Base-by-base conservation (phyloP, 169 alveolate species). In the Plasmodium gonderi region DNA sequence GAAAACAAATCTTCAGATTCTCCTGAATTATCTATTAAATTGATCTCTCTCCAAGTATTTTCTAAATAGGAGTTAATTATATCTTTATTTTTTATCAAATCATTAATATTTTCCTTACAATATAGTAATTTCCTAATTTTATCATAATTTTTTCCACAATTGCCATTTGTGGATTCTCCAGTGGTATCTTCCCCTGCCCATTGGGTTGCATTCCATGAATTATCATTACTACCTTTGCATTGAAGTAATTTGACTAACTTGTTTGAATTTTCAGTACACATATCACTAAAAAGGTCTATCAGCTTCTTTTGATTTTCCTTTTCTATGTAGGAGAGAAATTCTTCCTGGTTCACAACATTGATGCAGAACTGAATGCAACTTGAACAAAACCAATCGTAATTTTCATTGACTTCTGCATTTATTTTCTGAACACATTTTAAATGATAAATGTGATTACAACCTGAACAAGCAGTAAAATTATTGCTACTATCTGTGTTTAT, bases 331-430 rank as follows among this genome's bases (percentile, higher is more conserved):
- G 60, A 6, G 33, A 87, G 3, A 67, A 87, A 87, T 31, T 87
- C 89, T 17, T 87, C 79, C 79, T 87, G 93, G 2, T 76, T 75
- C 44, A 87, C 47, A 42, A 87, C 45, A 87, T 87, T 87, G 67
- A 87, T 36, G 45, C 80, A 75, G 54, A 78, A 78, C 38, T 78
- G 79, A 69, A 90, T 45, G 60, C 94, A 90, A 64, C 81, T 64
- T 5, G 90, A 17, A 67, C 94, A 90, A 51, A 77, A 90, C 94
- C 94, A 90, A 20, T 90, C 94, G 54, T 90, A 90, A 67, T 90
- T 90, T 72, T 76, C 90, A 69, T 90, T 90, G 26, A 90, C 80
- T 65, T 90, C 91, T 29, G 49, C 51, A 78, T 78, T 33, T 64
- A 74, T 42, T 67, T 79, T 77, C 45, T 90, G 80, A 23, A 90